These are phyloP conservation scores for Sabuloglossum arenarium DNA, from an alignment of 495 filamentous ascomycete species.

Conservation along the genomic window DNA sequence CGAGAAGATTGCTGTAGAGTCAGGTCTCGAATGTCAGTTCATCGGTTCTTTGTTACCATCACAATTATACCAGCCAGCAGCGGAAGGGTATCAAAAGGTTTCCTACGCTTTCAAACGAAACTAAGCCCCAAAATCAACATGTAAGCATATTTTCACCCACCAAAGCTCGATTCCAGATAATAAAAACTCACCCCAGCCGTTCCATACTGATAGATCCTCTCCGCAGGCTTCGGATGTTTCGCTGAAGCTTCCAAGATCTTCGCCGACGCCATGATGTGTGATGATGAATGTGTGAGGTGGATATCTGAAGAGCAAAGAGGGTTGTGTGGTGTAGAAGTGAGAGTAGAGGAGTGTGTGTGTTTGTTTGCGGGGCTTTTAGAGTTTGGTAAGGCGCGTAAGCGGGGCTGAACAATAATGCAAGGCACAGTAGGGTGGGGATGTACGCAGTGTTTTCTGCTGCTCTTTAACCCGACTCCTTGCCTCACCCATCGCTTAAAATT, in stretches of 20 bases:
- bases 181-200: constrained; percentile 73
- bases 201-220: constrained; percentile 68
- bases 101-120: constrained; percentile 65
- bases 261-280: neutral
- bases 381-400: neutral
- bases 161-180: neutral
- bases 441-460: too few relatives aligned
- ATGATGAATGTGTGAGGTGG: neutral
- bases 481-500: too few relatives aligned
- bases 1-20: constrained; percentile 31
- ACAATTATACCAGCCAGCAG: neutral
- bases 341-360: neutral
- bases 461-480: too few relatives aligned
- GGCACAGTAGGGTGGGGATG: neutral
- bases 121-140: constrained; percentile 15
- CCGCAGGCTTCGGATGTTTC: constrained; percentile 50
- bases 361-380: neutral
- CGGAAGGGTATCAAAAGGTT: neutral
- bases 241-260: constrained; percentile 26
- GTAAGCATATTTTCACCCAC: neutral
- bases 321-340: neutral
- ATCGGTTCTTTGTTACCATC: neutral
- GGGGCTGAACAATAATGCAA: neutral
- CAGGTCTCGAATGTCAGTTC: neutral
- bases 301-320: too few relatives aligned